Evolutionary conservation across 2,329 filamentous ascomycete genomes (phyloP), one percentile per base, ranked within the genome.

Genomic region (Pyricularia sp.): DNA sequence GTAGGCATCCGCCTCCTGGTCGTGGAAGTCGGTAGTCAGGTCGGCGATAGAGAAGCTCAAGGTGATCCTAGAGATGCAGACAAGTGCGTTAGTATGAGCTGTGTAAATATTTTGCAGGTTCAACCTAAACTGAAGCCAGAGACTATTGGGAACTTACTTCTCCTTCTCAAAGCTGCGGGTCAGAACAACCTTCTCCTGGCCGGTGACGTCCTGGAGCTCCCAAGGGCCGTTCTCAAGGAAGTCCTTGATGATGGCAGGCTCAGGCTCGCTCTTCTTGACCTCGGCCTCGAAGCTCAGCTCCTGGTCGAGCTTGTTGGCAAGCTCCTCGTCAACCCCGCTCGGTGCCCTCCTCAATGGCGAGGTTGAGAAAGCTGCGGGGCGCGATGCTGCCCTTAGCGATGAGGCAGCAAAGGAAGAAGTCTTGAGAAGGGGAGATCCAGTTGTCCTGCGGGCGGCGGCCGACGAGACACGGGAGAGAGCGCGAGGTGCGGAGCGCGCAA

Each of bases 201-300:
- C 95, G 31, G 90, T 85, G 36, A 85, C 88, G 80, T 99, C 95
- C 76, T 92, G 84, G 71, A 95, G 85, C 85, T 94, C 85, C 80
- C 93, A 99, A 59, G 90, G 86, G 76, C 90, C 90, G 82, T 92
- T 94, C 77, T 94, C 89, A 65, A 97, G 81, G 81, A 96, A 97
- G 78, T 95, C 92, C 81, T 93, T 90, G 79, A 97, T 87, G 78
- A 90, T 92, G 72, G 88, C 85, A 59, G 93, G 90, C 73, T 91
- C 81, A 72, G 91, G 86, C 75, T 92, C 88, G 71, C 87, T 84
- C 73, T 90, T 85, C 80, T 90, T 90, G 80, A 93, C 89, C 76
- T 94, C 90, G 75, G 88, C 87, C 85, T 98, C 95, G 77, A 97
- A 89, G 78, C 88, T 82, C 73, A 96, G 84, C 83, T 97, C 94